phyloP scores from a whole-genome alignment of 495 filamentous ascomycete genomes.

The Aspergillus heteromorphus region DNA sequence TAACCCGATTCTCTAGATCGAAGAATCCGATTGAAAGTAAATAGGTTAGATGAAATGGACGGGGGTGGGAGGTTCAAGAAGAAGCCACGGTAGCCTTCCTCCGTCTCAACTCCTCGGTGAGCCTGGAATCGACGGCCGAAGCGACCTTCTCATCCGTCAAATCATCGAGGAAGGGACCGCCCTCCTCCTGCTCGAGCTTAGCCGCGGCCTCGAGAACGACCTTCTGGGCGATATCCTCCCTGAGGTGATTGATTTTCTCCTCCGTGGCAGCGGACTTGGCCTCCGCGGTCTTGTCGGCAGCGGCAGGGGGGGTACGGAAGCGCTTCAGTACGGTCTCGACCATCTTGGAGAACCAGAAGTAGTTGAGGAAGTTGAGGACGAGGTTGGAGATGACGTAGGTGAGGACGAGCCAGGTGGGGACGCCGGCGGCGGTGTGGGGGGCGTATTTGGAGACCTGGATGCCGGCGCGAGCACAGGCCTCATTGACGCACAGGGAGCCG shows the following conservation, averaged over 20 bases:
- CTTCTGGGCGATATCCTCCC: slow-evolving; percentile 29
- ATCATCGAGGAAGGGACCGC: slow-evolving; percentile 25
- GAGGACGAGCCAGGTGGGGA: slow-evolving; percentile 76
- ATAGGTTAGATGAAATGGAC: not conserved
- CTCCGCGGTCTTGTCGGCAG: slow-evolving; percentile 11
- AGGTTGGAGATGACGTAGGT: slow-evolving; percentile 75
- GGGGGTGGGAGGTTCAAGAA: not conserved
- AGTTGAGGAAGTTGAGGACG: slow-evolving; percentile 80
- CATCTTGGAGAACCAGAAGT: slow-evolving; percentile 98
- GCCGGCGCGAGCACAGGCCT: too few relatives aligned
- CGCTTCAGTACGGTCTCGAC: slow-evolving; percentile 83
- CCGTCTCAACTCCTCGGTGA: slow-evolving; percentile 25
- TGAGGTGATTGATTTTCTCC: slow-evolving; percentile 11
- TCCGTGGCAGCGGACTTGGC: slow-evolving; percentile 4
- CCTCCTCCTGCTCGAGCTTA: slow-evolving; percentile 32
- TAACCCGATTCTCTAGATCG: too few relatives aligned
- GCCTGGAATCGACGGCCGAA: slow-evolving; percentile 21
- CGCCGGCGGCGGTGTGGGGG: slow-evolving; percentile 34
- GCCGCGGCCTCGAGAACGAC: slow-evolving; percentile 35
- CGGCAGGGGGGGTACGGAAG: slow-evolving; percentile 51
- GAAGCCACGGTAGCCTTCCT: slow-evolving; percentile 21
- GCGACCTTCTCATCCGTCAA: slow-evolving; percentile 21
- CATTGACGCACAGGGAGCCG: too few relatives aligned
- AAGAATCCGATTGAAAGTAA: too few relatives aligned
- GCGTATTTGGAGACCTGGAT: slow-evolving; percentile 50